Evolutionary conservation across 2,329 filamentous ascomycete species (phyloP), one percentile per base, ranked within the genome.

Genomic region (Bipolaris oryzae): DNA sequence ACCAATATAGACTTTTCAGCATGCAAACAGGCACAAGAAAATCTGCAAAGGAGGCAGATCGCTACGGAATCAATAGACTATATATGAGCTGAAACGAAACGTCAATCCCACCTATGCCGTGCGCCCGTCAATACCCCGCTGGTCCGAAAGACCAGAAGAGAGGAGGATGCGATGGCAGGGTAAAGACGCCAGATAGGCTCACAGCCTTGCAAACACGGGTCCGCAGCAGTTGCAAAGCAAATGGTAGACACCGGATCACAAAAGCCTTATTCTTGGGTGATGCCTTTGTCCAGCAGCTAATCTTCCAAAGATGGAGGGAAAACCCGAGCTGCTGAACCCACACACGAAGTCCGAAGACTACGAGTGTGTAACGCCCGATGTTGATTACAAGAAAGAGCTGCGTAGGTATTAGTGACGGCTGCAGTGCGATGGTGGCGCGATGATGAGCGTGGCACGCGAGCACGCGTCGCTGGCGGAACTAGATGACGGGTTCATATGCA

Each of bases 211-310:
- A 50, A 50, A 46, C 53, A 48, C 49, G 43, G 44, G 53, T 48
- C 48, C 47, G 53, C 56, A 13, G 31, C 48, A 60, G 55, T 61
- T 31, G 60, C 60, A 52, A 48, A 59, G 63, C 64, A 54, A 57
- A 58, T 41, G 34, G 50, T 25, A 16, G 31, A 54, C 41, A 20
- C 33, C 37, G 25, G 57, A 38, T 50, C 48, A 18, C 44, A 50
- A 51, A 51, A 43, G 57, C 57, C 49, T 73, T 68, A 23, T 52
- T 75, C 55, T 75, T 23, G 73, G 71, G 69, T 61, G 61, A 60
- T 69, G 73, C 73, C 73, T 75, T 75, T 75, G 71, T 65, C 55
- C 69, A 74, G 58, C 65, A 72, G 64, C 63, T 64, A 73, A 67
- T 38, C 61, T 69, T 63, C 68, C 21, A 47, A 47, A 61, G 61